phyloP scores from a whole-genome alignment of 2,329 filamentous ascomycete genomes.

The Microdochium nivale region DNA sequence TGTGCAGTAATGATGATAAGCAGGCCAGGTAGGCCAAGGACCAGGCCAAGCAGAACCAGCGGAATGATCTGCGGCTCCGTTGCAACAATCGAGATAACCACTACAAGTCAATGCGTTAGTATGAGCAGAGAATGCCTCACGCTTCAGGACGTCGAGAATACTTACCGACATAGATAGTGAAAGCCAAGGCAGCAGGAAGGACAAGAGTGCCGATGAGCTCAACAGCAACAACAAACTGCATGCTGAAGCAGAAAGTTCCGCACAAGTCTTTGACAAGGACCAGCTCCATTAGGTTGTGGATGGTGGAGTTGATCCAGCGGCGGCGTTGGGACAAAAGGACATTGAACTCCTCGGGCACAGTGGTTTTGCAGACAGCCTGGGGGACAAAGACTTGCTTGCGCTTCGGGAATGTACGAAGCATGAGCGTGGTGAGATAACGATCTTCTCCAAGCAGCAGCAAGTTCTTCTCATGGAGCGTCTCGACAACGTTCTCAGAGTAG shows the following conservation, averaged over 20 bases:
- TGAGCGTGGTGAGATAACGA: constrained; percentile 92
- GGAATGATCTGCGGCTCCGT: constrained; percentile 79
- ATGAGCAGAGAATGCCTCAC: neutral
- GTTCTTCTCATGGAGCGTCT: constrained; percentile 97
- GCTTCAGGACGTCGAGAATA: constrained; percentile 12
- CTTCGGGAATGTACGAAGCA: constrained; percentile 98
- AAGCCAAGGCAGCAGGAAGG: constrained; percentile 89
- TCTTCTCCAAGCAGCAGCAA: constrained; percentile 89
- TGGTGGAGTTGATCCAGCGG: constrained; percentile 98
- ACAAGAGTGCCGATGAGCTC: constrained; percentile 93
- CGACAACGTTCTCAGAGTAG: constrained; percentile 98
- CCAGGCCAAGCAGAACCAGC: constrained; percentile 77
- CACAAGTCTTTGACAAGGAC: constrained; percentile 92
- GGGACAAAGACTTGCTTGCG: constrained; percentile 98
- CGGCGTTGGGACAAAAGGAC: constrained; percentile 90
- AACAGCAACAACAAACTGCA: constrained; percentile 97
- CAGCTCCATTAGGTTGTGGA: constrained; percentile 97
- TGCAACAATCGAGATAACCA: constrained; percentile 76
- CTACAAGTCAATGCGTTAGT: constrained; percentile 32
- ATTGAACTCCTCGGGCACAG: constrained; percentile 85
- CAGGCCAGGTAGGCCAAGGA: constrained; percentile 85
- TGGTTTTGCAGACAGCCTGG: constrained; percentile 97
- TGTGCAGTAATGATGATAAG: constrained; percentile 92
- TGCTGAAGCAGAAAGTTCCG: constrained; percentile 98
- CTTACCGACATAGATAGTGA: constrained; percentile 93